Base-by-base conservation (phyloP, 129 eudicot genomes). In the Kitagawia praeruptora region DNA sequence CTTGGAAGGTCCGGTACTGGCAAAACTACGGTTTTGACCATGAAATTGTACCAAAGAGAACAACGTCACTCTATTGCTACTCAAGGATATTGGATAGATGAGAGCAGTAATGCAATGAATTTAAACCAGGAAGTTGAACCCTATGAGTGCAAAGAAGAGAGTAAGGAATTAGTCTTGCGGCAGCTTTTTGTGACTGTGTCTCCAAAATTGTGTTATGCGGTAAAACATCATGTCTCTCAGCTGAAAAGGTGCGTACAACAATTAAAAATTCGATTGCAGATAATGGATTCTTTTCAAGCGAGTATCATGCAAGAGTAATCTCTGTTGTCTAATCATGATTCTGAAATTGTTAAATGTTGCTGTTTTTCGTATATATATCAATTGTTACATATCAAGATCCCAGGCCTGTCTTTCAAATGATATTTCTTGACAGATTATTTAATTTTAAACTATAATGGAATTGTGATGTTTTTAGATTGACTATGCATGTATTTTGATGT, bases 1-100 rank as follows among this genome's bases (percentile, higher is more conserved):
- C 82, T 93, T 34, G 98, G 98, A n/a, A 70, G 98, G 13, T 93
- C 98, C 0, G 98, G 96, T 5, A 93, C 96, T 0, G 98, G 98
- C 10, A 93, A 93, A 86, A 91, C 98, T 0, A 93, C 96, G 0
- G 89, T 93, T 64, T 86, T 93, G 82, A 93, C 98, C 8, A 93
- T 85, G 89, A 93, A 93, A 78, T 74, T 93, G 31, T 89, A 83
- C 44, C 88, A 81, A 71, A 91, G 82, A 54, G 91, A 91, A 70
- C 92, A 89, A 28, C 86, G 53, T 72, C 85, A 89, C 61, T 88
- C 78, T 78, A 44, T 91, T 75, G 92, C 91, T 38, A 42, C 78
- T 18, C 81, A 86, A 63, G 93, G 90, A 40, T 66, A 78, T 75
- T 83, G 78, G 31, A 84, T 70, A 2, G 83, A 53, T 67, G 79